These are phyloP conservation scores for Brassica juncea DNA, from an alignment of 345 rosid genomes.

Conservation along the genomic window DNA sequence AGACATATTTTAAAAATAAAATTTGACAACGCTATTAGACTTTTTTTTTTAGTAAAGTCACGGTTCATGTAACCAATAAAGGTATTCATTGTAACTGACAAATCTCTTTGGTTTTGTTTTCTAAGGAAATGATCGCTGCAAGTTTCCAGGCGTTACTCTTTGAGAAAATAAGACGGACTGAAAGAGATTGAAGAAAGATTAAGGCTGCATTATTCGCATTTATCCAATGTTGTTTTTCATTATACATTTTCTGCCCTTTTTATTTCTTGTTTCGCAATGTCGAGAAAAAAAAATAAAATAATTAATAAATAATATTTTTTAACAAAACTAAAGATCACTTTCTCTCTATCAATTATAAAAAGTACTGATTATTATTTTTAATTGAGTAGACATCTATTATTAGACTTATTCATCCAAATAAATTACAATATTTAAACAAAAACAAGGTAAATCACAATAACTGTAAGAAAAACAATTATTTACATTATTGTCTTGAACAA, in stretches of 20 bases:
- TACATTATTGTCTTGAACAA: too few relatives aligned
- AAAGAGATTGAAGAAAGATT: conserved; percentile 3
- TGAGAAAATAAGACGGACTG: conserved; percentile 1
- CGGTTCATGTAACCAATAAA: background rate
- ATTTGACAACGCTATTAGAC: background rate
- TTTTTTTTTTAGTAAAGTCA: background rate
- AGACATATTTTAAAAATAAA: conserved; percentile 15
- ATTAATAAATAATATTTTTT: background rate
- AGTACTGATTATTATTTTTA: too few relatives aligned
- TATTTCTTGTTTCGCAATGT: conserved; percentile 24
- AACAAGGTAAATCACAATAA: too few relatives aligned
- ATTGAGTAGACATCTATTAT: too few relatives aligned
- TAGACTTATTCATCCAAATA: background rate
- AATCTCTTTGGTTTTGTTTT: background rate
- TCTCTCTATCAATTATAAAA: background rate
- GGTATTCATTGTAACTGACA: background rate
- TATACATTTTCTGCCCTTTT: conserved; percentile 5
- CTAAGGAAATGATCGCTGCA: conserved; percentile 41
- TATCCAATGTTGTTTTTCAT: conserved; percentile 6
- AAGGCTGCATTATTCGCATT: conserved; percentile 8
- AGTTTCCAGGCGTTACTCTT: conserved; percentile 41
- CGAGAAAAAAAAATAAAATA: conserved; percentile 5
- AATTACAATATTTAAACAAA: too few relatives aligned
- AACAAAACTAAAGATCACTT: background rate
- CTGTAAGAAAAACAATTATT: too few relatives aligned